Evolutionary conservation across 2,329 filamentous ascomycete species (phyloP), one percentile per base, ranked within the genome.

Genomic region (Talaromyces sp.): DNA sequence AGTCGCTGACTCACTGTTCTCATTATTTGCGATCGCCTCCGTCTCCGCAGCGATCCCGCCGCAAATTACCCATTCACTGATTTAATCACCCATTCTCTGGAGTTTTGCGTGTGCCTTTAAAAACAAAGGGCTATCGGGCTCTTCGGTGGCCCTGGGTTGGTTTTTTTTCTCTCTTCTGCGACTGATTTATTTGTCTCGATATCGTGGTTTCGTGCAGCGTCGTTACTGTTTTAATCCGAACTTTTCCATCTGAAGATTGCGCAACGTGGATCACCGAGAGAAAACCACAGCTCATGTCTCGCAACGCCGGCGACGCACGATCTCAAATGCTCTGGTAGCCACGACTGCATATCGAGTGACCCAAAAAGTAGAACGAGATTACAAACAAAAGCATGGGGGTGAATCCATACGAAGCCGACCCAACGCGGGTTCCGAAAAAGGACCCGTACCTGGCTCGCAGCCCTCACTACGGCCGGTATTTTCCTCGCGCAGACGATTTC

Each of bases 351-450:
- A 38, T 38, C 35, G 17, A 38, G 35, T n/a, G 32, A 35, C 6
- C 6, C 35, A 38, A 38, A 9, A n/a, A 38, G 8, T n/a, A 46
- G 19, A 19, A 24, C 43, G 7, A 46, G 24, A 29, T n/a, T 7
- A 27, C 3, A 21, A 29, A 26, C 2, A 7, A 52, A 52, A 27
- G n/a, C 10, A 63, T 63, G 56, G 55, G 55, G 53, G 31, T 60
- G 56, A 73, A 70, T 60, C 72, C 73, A 7, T 75, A 76, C 64
- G 74, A 75, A 64, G 73, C 72, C 38, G 66, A 71, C 46, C 67
- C 67, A 31, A 64, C 70, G 13, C 61, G 59, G 26, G 69, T 76
- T 50, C 69, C 71, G 3, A 64, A 64, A 35, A 69, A 73, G 29
- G 74, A 76, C 58, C 68, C 70, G 1, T 75, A 74, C 59, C 62